Percentiles rank a stretch among this genome's conserved stretches.
phyloP scores from a whole-genome alignment of 2,329 filamentous ascomycete species.

The Byssochlamys sp. region DNA sequence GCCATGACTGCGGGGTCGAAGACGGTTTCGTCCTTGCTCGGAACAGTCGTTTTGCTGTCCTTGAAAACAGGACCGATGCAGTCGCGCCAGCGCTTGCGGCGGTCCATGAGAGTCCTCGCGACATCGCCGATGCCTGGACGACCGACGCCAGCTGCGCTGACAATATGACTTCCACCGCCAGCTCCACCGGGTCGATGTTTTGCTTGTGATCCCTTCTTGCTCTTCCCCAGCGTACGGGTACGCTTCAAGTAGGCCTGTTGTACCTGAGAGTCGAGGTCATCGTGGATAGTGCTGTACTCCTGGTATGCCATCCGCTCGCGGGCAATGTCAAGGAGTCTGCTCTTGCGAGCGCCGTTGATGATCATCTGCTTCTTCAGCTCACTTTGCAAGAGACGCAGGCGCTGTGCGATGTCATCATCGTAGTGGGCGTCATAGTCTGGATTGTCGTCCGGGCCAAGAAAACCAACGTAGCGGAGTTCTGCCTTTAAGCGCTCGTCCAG shows the following conservation, averaged over 20 bases:
- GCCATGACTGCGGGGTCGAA: conserved; percentile 67
- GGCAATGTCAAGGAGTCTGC: conserved; percentile 73
- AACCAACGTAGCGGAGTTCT: conserved; percentile 81
- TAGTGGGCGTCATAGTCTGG: conserved; percentile 81
- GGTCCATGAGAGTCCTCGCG: conserved; percentile 85
- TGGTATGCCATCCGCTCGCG: conserved; percentile 91
- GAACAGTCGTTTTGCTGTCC: conserved; percentile 67
- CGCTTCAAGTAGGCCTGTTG: conserved; percentile 93
- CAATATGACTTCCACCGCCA: conserved; percentile 57
- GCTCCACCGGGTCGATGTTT: conserved; percentile 53
- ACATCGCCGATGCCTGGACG: conserved; percentile 72
- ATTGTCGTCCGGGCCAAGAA: conserved; percentile 60
- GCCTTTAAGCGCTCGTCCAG: conserved; percentile 85
- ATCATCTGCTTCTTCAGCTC: conserved; percentile 75
- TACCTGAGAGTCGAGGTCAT: conserved; percentile 90
- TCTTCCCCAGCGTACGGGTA: conserved; percentile 86
- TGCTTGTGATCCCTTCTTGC: conserved; percentile 70
- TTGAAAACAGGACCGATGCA: conserved; percentile 86
- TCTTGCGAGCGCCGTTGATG: conserved; percentile 81
- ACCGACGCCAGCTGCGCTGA: conserved; percentile 30
- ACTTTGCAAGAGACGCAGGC: conserved; percentile 73
- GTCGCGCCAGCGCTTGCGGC: conserved; percentile 77
- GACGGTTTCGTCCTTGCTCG: conserved; percentile 58
- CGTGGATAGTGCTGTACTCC: conserved; percentile 91
- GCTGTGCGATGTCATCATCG: conserved; percentile 87